phyloP scores from a whole-genome alignment of 441 rosid species.

The Adansonia rubrostipa region DNA sequence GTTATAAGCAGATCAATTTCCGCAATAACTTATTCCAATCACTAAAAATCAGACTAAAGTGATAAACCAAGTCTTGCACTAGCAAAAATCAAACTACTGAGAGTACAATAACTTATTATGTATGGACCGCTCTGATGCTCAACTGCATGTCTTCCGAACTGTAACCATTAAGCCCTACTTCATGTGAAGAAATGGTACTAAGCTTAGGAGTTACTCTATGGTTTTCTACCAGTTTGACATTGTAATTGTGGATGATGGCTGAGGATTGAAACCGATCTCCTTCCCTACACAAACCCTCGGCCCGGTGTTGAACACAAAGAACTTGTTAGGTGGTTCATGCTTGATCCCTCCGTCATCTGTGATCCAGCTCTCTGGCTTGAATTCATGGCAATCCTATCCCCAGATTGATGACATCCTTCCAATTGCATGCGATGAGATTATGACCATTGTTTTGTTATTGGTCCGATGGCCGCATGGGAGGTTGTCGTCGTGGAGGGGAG shows the following conservation, averaged over 20 bases:
- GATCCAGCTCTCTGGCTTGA: conserved; percentile 34
- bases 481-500: conserved; percentile 5
- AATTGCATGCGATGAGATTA: conserved; percentile 13
- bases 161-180: conserved; percentile 15
- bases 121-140: not conserved
- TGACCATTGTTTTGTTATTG: conserved; percentile 2
- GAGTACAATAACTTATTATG: not conserved
- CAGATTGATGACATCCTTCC: conserved; percentile 26
- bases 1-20: not conserved
- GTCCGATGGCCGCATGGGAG: conserved; percentile 24
- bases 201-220: not conserved
- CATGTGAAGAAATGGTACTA: conserved; percentile 20
- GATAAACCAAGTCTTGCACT: too few species aligned
- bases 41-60: not conserved
- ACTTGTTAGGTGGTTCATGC: conserved; percentile 29
- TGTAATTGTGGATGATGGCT: conserved; percentile 2
- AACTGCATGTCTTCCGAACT: not conserved
- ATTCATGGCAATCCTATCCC: conserved; percentile 32
- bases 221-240: not conserved
- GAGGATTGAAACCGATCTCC: conserved; percentile 15
- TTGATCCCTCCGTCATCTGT: conserved; percentile 17
- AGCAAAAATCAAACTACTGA: not conserved
- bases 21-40: not conserved
- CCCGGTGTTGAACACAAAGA: conserved; percentile 32
- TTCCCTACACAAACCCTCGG: conserved; percentile 29